These are phyloP conservation scores for Aspergillus asperescens DNA, from an alignment of 495 filamentous ascomycete genomes.

Conservation along the genomic window DNA sequence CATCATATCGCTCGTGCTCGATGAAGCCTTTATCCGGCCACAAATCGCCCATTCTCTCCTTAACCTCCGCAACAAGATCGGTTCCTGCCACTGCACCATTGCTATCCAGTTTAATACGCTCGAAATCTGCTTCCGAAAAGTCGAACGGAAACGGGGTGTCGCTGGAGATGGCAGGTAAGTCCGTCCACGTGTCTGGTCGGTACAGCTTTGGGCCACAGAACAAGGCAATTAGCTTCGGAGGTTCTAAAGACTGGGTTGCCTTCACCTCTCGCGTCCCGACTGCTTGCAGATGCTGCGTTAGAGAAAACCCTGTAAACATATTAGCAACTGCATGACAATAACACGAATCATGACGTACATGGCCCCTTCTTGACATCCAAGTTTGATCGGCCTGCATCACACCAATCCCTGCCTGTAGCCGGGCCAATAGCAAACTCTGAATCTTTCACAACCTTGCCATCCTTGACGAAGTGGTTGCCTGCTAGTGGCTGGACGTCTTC, in stretches of 20 bases:
- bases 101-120: conserved; percentile 27
- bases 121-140: conserved; percentile 26
- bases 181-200: conserved; percentile 29
- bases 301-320: conserved; percentile 19
- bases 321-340: conserved; percentile 15
- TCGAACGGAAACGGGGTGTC: conserved; percentile 29
- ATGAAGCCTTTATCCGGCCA: conserved; percentile 35
- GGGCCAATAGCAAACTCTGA: conserved; percentile 35
- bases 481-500: conserved; percentile 22
- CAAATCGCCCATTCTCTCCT: conserved; percentile 29
- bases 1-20: conserved; percentile 30
- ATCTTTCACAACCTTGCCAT: conserved; percentile 23
- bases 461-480: conserved; percentile 19
- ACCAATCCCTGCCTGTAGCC: conserved; percentile 28
- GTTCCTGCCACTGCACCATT: conserved; percentile 31
- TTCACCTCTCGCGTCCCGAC: conserved; percentile 26
- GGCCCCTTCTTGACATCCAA: conserved; percentile 28
- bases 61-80: conserved; percentile 27
- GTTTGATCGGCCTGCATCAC: conserved; percentile 27
- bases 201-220: conserved; percentile 34
- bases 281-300: conserved; percentile 25
- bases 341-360: conserved; percentile 25
- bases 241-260: conserved; percentile 22
- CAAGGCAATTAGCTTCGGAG: conserved; percentile 24
- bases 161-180: conserved; percentile 24